Base-by-base conservation (phyloP, 805 yeast genomes). In the Yamadazyma endophytica region DNA sequence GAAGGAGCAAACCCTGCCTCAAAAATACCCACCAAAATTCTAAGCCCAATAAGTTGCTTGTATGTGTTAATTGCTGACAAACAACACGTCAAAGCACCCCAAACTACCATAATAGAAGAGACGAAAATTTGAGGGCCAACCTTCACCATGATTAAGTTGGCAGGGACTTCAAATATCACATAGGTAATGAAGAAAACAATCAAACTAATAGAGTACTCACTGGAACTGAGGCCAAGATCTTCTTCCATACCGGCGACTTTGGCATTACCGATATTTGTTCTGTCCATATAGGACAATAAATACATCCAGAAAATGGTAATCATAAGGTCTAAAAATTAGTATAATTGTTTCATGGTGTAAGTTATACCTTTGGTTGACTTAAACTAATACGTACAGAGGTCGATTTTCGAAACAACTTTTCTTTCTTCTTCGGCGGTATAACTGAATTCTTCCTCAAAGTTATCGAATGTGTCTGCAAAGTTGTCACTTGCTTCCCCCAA, bases 1-100 rank as follows among this genome's bases (percentile, higher is more conserved):
- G 69, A 73, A 1, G 74, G 70, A 11, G 24, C 24, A 28, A 28
- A 28, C 21, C 31, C 25, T 11, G 31, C 27, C 19, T 37, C 41
- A 21, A 30, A 21, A 21, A 28, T 18, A 16, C 36, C 36, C 13
- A 33, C 22, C 6, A 33, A 19, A 28, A 19, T 24, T 28, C 36
- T 33, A 12, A 33, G 16, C 12, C 47, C 48, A 33, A 41, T 20
- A 18, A 46, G 37, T 33, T 39, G 43, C 31, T 31, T 35, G 28
- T 35, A 43, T 37, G 37, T 45, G 7, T 19, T 21, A 26, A 41
- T 42, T 6, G 40, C 30, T 12, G 43, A 43, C 42, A 38, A 39
- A 25, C 39, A 28, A 3, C 36, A 35, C 36, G 44, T 39, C 11
- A 44, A 41, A 9, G 40, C 23, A 5, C 44, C 35, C 44, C 46